Conservation (phyloP, 2,329 filamentous ascomycete genomes). For the Botrytis pseudocinerea region DNA sequence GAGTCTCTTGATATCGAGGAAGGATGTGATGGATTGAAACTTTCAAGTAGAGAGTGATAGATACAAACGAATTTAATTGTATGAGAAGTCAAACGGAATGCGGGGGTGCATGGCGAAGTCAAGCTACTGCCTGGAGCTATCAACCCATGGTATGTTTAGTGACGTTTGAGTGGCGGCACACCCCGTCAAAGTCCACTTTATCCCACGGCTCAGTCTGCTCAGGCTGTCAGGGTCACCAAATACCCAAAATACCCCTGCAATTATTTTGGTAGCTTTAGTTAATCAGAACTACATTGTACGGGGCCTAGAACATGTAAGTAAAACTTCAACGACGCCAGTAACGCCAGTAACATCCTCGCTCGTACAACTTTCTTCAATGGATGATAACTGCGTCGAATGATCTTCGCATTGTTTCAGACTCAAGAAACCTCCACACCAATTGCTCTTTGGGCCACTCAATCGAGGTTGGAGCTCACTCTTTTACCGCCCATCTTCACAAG, state of each 20-base stretch:
- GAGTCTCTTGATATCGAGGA: background rate
- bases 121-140: slow-evolving; percentile 16
- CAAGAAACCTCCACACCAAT: background rate
- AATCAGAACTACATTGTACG: background rate
- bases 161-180: slow-evolving; percentile 15
- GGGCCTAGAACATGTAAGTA: slow-evolving; percentile 8
- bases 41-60: background rate
- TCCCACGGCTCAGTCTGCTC: background rate
- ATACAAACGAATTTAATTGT: background rate
- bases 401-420: background rate
- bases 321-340: background rate
- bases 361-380: background rate
- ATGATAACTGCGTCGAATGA: background rate
- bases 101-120: slow-evolving; percentile 21
- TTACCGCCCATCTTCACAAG: background rate
- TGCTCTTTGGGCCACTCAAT: too few species aligned
- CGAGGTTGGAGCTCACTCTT: background rate
- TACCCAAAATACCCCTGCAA: slow-evolving; percentile 3
- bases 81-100: background rate
- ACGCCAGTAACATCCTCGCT: background rate
- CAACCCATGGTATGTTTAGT: slow-evolving; percentile 8
- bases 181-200: background rate
- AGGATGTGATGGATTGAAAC: background rate
- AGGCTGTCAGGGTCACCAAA: background rate
- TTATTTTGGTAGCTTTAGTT: slow-evolving; percentile 1